Evolutionary conservation across 139 green algal species (phyloP).

Genomic region (Axilococcus clingmanii): DNA sequence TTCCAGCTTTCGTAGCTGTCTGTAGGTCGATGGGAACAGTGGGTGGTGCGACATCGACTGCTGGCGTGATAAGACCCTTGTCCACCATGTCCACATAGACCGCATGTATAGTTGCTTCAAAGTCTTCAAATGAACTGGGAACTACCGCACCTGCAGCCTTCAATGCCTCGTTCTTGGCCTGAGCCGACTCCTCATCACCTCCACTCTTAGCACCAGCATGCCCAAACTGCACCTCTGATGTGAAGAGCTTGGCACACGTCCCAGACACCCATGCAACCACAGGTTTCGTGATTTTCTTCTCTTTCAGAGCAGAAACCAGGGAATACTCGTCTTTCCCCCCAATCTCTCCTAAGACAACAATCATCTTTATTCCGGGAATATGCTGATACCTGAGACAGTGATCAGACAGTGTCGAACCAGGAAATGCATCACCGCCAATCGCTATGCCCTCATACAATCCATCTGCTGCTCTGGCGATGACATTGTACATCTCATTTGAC

Average conservation of each 20-base stretch:
- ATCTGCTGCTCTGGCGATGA: conserved; percentile 79
- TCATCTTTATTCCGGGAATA: conserved; percentile 88
- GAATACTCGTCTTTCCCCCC: conserved; percentile 85
- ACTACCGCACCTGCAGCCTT: conserved; percentile 72
- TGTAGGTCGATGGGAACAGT: conserved; percentile 66
- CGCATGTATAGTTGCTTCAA: conserved; percentile 59
- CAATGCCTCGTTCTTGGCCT: conserved; percentile 88
- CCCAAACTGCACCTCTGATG: conserved; percentile 92
- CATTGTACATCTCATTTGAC: conserved; percentile 96
- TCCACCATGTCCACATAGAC: conserved; percentile 49
- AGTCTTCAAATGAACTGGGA: conserved; percentile 79
- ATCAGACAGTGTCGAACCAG: conserved; percentile 83
- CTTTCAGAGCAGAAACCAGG: conserved; percentile 69
- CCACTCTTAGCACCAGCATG: conserved; percentile 76
- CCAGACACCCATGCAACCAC: conserved; percentile 79
- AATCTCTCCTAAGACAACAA: conserved; percentile 91
- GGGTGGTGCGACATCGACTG: conserved; percentile 32
- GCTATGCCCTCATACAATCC: conserved; percentile 92
- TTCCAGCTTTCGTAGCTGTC: conserved; percentile 65
- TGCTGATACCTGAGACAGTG: conserved; percentile 86
- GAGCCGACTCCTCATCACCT: conserved; percentile 53
- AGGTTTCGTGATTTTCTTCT: conserved; percentile 72
- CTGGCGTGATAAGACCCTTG: conserved; percentile 45
- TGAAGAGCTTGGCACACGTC: conserved; percentile 92
- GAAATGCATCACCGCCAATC: conserved; percentile 88